A percentile compares a stretch with the other conserved stretches of the same genome.
Evolutionary conservation across 306 rosid species (phyloP).

Genomic region (Begonia fuchsioides): DNA sequence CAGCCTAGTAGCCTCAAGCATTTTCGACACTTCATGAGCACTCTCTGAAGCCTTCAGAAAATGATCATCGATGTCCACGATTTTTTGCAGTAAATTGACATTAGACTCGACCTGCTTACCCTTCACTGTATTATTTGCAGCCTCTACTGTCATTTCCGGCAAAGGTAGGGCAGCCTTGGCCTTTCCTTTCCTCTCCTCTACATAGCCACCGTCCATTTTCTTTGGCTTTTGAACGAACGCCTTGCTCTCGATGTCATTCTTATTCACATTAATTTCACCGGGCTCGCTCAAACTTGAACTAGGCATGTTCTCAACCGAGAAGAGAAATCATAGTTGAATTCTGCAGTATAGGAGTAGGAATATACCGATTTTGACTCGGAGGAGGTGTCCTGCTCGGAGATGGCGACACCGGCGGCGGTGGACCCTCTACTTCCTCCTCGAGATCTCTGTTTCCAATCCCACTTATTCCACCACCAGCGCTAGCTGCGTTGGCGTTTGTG

Average conservation of each 20-base stretch:
- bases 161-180: constrained; percentile 12
- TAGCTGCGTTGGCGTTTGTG: constrained; percentile 20
- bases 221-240: constrained; percentile 22
- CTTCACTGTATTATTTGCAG: constrained; percentile 26
- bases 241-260: no score
- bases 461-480: constrained; percentile 9
- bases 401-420: constrained; percentile 26
- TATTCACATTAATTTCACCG: no score
- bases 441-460: constrained; percentile 12
- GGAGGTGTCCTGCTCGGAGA: no score
- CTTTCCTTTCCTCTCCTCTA: constrained; percentile 6
- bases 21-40: no score
- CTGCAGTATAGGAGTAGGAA: constrained; percentile 16
- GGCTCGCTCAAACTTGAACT: no score
- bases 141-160: constrained; percentile 5
- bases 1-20: constrained; percentile 83
- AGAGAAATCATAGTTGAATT: constrained; percentile 38
- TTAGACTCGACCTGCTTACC: constrained; percentile 25
- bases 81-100: constrained; percentile 27
- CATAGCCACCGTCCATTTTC: constrained; percentile 18
- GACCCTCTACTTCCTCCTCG: constrained; percentile 15
- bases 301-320: no score
- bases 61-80: constrained; percentile 50
- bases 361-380: constrained; percentile 14
- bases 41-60: constrained; percentile 85